Evolutionary conservation across 106 monocot species (phyloP), one percentile per base, ranked within the genome.

Genomic region (Triglochin maritima): DNA sequence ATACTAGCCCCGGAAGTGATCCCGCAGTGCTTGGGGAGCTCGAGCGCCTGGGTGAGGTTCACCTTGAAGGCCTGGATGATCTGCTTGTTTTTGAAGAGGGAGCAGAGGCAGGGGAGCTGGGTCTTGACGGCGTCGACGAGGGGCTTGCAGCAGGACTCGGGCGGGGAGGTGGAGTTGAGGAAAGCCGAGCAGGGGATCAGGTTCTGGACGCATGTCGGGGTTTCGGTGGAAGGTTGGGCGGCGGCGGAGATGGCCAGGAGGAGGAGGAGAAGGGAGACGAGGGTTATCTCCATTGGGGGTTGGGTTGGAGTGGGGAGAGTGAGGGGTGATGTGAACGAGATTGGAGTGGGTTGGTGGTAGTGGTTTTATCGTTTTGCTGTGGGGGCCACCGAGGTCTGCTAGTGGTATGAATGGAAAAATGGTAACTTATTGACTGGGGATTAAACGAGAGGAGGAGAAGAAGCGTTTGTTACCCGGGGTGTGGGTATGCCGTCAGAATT

Each of bases 11-110:
- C 11, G 56, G 64, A 13, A 9, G 56, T 16, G 64, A 65, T 64
- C 47, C 64, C 64, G 64, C 73, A 73, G 64, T 62, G 56, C 41
- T 73, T 64, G 63, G 73, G 73, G 14, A 73, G 54, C 73, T 55
- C 73, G 17, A 73, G 73, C 64, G 73, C 73, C 56, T 65, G 56
- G 8, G 73, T 56, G 46, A 73, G 2, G 64, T 73, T 73, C 62
- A 62, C 55, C 12, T 55, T 7, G 15, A 73, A 17, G 16, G 4
- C 2, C 48, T 73, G 46, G 56, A 73, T 0, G 17, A 64, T 1
- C 4, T 46, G 7, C 47, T 10, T 44, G 55, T 64, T 47, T 17
- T 57, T 48, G 55, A 65, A 56, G 13, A 73, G 55, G 4, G 47
- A 6, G 73, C 73, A 73, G 9, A 73, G 73, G 65, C 73, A 73